Conservation (phyloP, 805 yeast species). For the Pichia membranifaciens region DNA sequence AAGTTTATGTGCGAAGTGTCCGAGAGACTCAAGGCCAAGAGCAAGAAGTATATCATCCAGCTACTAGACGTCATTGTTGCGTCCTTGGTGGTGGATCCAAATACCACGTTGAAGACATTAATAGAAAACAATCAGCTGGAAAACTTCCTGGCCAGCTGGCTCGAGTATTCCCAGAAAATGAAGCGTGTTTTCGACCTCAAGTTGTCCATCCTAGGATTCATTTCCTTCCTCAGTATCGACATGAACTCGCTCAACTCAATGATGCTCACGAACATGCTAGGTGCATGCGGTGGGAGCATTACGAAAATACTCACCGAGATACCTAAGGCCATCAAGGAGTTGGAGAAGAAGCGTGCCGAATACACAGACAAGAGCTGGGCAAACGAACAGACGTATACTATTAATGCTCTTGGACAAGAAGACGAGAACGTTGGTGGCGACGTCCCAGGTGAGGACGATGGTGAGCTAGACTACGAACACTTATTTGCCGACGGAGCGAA, state of each 20-base stretch:
- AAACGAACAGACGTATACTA: conserved; percentile 15
- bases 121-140: conserved; percentile 39
- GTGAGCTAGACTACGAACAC: conserved; percentile 30
- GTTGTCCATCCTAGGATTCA: conserved; percentile 60
- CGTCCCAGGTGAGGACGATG: conserved; percentile 25
- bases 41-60: conserved; percentile 32
- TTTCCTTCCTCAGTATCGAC: conserved; percentile 40
- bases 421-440: conserved; percentile 24
- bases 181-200: conserved; percentile 78
- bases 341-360: conserved; percentile 58
- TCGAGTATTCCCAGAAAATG: conserved; percentile 46
- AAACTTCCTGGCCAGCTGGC: conserved; percentile 62
- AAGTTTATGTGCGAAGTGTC: conserved; percentile 33
- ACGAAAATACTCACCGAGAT: conserved; percentile 49
- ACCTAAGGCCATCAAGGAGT: conserved; percentile 64
- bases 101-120: conserved; percentile 45
- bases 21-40: conserved; percentile 24
- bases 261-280: conserved; percentile 32
- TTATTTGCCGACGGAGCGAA: conserved; percentile 26
- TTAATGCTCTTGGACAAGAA: conserved; percentile 17
- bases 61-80: conserved; percentile 60
- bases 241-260: conserved; percentile 17
- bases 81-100: conserved; percentile 56
- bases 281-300: conserved; percentile 48
- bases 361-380: conserved; percentile 29